These are phyloP conservation scores for Pichia californica DNA, from an alignment of 805 yeast species.

Conservation along the genomic window DNA sequence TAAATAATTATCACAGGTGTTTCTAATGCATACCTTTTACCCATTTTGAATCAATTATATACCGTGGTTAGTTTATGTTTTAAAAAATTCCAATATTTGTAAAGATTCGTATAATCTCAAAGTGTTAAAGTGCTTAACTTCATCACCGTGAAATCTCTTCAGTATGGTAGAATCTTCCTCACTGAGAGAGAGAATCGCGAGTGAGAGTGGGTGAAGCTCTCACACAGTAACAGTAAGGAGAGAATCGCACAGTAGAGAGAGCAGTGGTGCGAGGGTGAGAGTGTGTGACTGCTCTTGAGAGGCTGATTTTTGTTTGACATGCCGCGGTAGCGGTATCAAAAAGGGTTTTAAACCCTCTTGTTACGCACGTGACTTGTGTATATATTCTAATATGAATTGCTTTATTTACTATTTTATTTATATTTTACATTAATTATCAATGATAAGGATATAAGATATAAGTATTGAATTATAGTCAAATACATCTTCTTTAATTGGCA, in stretches of 20 bases:
- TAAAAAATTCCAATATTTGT: too few species aligned
- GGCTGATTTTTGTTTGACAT: too few species aligned
- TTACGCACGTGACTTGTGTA: constrained; percentile 2
- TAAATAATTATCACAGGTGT: too few species aligned
- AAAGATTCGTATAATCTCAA: too few species aligned
- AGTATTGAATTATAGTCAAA: too few species aligned
- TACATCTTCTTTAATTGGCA: too few species aligned
- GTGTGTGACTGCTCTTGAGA: not conserved
- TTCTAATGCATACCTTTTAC: constrained; percentile 41
- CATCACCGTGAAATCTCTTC: constrained; percentile 5
- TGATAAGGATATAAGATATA: too few species aligned
- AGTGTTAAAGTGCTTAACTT: not conserved
- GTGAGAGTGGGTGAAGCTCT: not conserved
- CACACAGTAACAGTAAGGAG: not conserved
- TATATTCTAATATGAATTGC: too few species aligned
- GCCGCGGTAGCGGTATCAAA: not conserved
- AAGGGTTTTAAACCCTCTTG: not conserved
- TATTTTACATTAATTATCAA: too few species aligned
- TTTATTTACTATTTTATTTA: too few species aligned
- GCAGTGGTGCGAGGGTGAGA: too few species aligned
- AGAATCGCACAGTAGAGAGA: too few species aligned
- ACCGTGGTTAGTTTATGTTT: constrained; percentile 6
- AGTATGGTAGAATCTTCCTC: not conserved
- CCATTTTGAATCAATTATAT: constrained; percentile 34
- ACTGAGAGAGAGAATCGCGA: not conserved